Evolutionary conservation across 2,329 filamentous ascomycete species (phyloP).

Genomic region (Cladosporium sp.): DNA sequence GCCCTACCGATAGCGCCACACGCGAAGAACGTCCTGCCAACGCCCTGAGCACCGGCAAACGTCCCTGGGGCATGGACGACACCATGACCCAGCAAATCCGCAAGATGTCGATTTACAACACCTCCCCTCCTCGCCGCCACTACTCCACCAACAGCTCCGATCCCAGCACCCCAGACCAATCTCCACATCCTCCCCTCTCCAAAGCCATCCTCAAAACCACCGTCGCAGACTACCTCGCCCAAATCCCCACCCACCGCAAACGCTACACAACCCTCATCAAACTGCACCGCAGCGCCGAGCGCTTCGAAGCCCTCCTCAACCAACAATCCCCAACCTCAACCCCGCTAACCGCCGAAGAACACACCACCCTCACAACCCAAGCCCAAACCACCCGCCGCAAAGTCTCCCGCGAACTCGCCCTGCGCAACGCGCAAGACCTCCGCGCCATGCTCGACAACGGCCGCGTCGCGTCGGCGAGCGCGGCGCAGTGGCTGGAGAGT

Average conservation of each 20-base stretch:
- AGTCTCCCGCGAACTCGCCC: constrained; percentile 26
- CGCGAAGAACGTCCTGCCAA: neutral
- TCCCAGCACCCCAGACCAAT: neutral
- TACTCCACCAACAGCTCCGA: neutral
- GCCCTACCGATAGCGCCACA: neutral
- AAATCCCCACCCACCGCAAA: constrained; percentile 7
- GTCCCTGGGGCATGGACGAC: neutral
- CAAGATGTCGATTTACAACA: constrained; percentile 18
- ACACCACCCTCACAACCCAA: neutral
- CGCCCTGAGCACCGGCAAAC: neutral
- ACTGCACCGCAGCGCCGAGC: neutral
- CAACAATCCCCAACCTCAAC: neutral
- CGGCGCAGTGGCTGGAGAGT: constrained; percentile 30
- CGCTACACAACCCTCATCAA: constrained; percentile 17
- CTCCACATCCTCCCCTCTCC: neutral
- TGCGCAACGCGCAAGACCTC: constrained; percentile 29
- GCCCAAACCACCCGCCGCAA: constrained; percentile 22
- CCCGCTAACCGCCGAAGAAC: neutral
- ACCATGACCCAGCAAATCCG: constrained; percentile 9
- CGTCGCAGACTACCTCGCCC: constrained; percentile 28
- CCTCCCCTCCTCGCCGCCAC: constrained; percentile 5
- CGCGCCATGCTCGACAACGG: constrained; percentile 33
- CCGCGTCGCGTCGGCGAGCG: constrained; percentile 23
- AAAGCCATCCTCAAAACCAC: constrained; percentile 21
- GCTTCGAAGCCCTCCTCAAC: neutral